phyloP scores from a whole-genome alignment of 768 basidiomycete species.

The Tulasnella sp. region DNA sequence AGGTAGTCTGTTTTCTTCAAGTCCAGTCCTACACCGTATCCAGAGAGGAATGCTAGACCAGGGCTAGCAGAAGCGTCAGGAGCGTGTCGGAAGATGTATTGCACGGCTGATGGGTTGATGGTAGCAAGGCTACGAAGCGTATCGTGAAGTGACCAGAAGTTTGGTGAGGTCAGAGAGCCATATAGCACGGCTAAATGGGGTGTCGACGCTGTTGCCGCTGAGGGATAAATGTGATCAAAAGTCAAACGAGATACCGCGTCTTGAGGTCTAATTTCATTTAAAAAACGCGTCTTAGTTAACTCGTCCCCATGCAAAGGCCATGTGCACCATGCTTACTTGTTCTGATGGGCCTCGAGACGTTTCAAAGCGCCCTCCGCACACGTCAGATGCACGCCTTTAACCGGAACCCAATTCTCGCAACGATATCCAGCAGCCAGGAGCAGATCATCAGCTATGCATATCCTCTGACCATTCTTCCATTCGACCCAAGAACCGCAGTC shows the following conservation, averaged over 20 bases:
- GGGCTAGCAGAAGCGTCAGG: slow-evolving; percentile 25
- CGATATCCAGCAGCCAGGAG: slow-evolving; percentile 15
- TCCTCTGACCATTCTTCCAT: slow-evolving; percentile 66
- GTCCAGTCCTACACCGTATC: slow-evolving; percentile 86
- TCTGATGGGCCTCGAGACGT: background rate
- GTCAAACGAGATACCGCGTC: slow-evolving; percentile 42
- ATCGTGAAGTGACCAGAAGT: slow-evolving; percentile 59
- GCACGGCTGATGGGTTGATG: slow-evolving; percentile 37
- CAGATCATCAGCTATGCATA: slow-evolving; percentile 36
- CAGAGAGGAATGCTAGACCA: slow-evolving; percentile 48
- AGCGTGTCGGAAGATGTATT: slow-evolving; percentile 71
- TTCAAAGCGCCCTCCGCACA: slow-evolving; percentile 20
- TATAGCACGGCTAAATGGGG: slow-evolving; percentile 55
- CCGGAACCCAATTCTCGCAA: background rate
- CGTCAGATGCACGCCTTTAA: slow-evolving; percentile 14
- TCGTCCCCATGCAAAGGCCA: too few relatives aligned
- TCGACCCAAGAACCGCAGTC: slow-evolving; percentile 69
- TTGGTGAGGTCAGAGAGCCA: slow-evolving; percentile 49
- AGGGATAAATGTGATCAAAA: slow-evolving; percentile 67
- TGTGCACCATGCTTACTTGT: background rate
- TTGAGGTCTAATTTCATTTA: slow-evolving; percentile 21
- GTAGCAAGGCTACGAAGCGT: slow-evolving; percentile 46
- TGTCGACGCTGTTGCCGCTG: slow-evolving; percentile 40
- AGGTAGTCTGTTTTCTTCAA: slow-evolving; percentile 97
- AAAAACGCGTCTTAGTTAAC: too few relatives aligned